Percentiles rank a stretch among this genome's conserved stretches.
phyloP scores from a whole-genome alignment of 345 rosid species.

The Brassica incana region DNA sequence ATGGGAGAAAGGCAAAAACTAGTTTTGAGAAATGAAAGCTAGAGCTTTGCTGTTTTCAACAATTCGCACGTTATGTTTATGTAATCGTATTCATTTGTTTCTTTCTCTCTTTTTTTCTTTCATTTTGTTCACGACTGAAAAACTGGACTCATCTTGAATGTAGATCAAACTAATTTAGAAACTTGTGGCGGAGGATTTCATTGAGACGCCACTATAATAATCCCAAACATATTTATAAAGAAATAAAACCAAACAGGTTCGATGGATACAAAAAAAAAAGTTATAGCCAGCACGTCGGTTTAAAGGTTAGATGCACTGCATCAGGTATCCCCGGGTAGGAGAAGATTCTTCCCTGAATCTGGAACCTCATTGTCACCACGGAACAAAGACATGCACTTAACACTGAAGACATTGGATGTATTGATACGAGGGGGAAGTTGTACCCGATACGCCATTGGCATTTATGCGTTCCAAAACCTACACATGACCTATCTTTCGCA shows the following conservation, averaged over 20 bases:
- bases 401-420: too few species aligned
- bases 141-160: background rate
- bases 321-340: too few species aligned
- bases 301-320: too few species aligned
- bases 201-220: background rate
- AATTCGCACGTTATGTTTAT: slow-evolving; percentile 4
- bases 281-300: background rate
- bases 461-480: too few species aligned
- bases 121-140: background rate
- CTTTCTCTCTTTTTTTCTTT: background rate
- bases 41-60: background rate
- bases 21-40: background rate
- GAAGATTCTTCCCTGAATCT: too few species aligned
- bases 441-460: too few species aligned
- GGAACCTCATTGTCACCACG: too few species aligned
- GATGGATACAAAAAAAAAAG: background rate
- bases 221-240: background rate
- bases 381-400: too few species aligned
- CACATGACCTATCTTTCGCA: too few species aligned
- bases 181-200: background rate
- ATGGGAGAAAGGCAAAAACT: background rate
- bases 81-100: slow-evolving; percentile 25
- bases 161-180: background rate
- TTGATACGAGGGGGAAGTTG: too few species aligned
- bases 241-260: background rate